These are phyloP conservation scores for Diutina ranongensis DNA, from an alignment of 1,139 yeast species.

Conservation along the genomic window DNA sequence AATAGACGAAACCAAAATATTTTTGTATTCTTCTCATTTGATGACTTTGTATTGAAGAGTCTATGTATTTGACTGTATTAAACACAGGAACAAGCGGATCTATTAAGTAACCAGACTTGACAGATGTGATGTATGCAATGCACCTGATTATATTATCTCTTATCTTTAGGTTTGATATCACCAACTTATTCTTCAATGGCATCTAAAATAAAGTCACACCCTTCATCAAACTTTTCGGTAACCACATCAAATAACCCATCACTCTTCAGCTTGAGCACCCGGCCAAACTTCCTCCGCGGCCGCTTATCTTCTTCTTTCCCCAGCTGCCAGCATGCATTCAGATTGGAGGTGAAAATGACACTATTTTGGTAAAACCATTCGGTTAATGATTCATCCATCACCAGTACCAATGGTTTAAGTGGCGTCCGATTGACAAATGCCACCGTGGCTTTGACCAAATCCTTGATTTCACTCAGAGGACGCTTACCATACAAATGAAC, in stretches of 20 bases:
- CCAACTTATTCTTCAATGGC: slow-evolving; percentile 41
- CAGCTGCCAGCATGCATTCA: slow-evolving; percentile 64
- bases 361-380: slow-evolving; percentile 92
- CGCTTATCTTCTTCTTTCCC: slow-evolving; percentile 37
- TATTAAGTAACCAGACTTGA: no score
- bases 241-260: slow-evolving; percentile 72
- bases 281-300: slow-evolving; percentile 84
- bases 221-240: slow-evolving; percentile 77
- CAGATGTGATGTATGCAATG: no score
- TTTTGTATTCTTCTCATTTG: no score
- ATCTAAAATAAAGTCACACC: slow-evolving; percentile 71
- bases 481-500: slow-evolving; percentile 86
- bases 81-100: no score
- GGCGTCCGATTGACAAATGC: slow-evolving; percentile 57
- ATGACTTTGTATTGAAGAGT: neutral
- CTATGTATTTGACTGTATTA: no score
- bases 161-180: no score
- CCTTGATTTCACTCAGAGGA: slow-evolving; percentile 40
- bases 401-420: slow-evolving; percentile 68
- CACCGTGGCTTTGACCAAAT: slow-evolving; percentile 60
- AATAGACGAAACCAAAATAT: neutral
- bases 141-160: no score
- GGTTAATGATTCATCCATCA: slow-evolving; percentile 77
- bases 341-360: slow-evolving; percentile 62
- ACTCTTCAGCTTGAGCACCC: slow-evolving; percentile 62